Evolutionary conservation across 192 early-diverging fungal genomes (phyloP), one percentile per base, ranked within the genome.

Genomic region (Umbelopsis isabellina): DNA sequence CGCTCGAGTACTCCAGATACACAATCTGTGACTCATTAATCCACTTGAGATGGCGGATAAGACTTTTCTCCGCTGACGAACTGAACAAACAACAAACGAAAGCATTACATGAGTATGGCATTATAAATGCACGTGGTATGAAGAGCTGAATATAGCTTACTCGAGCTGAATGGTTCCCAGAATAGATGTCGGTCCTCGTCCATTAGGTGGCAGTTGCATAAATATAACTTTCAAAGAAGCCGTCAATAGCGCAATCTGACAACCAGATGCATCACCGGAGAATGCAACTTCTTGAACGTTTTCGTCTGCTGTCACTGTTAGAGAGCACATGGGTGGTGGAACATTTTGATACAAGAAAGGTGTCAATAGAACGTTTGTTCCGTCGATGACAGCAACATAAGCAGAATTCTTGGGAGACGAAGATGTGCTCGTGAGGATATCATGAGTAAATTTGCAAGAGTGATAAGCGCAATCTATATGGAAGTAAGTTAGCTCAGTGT

Each of bases 261-360:
- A 91, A 6, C 89, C 91, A 3, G 80, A 67, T 71, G 84, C 75
- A 70, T 81, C 75, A 18, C 84, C 80, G 8, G 78, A 83, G 74
- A 95, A 97, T 6, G 90, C 71, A 18, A 92, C 85, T 69, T 89
- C 80, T 8, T 82, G 74, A 16, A 82, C 79, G 13, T 87, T 85
- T 10, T 61, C 64, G 6, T 79, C 71, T 10, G 88, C 64, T 8
- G 71, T 46, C 7, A 83, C 45, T 5, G 79, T 78, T 21, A 83
- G 72, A 9, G 82, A 76, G 53, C 77, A 81, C 96, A 98, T 97
- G n/a, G 97, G 97, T 35, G 97, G 97, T 44, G 97, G 97, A 25
- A 97, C 90, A 74, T 97, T 97, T 66, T 88, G 85, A 64, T 88
- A 80, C 65, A 81, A 76, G 74, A 96, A 94, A 6, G 94, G 93